Percentiles rank a stretch among this genome's conserved stretches.
phyloP scores from a whole-genome alignment of 164 flowering plant species.

The Chimonanthus praecox region DNA sequence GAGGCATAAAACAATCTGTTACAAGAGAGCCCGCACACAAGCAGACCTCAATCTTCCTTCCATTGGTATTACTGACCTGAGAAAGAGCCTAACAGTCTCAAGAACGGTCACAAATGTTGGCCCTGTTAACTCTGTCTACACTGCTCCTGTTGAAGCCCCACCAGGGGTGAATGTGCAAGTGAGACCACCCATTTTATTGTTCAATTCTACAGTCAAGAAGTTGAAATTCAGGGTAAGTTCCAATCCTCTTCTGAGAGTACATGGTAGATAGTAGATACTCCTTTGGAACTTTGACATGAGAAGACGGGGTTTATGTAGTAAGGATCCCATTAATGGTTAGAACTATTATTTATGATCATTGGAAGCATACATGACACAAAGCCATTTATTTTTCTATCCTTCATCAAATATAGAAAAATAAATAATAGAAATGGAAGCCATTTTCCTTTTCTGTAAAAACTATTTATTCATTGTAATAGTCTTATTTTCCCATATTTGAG shows the following conservation, averaged over 20 bases:
- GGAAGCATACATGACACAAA: too few relatives aligned
- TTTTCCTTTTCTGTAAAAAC: too few relatives aligned
- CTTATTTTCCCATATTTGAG: too few relatives aligned
- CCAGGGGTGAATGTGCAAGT: conserved; percentile 37
- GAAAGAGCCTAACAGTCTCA: conserved; percentile 22
- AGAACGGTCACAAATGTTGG: conserved; percentile 64
- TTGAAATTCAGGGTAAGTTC: conserved; percentile 33
- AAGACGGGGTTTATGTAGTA: conserved; percentile 40
- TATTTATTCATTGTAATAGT: too few relatives aligned
- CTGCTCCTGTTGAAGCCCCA: conserved; percentile 38
- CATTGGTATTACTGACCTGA: conserved; percentile 40
- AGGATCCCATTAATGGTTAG: conserved; percentile 43
- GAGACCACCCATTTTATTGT: conserved; percentile 34
- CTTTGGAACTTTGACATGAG: conserved; percentile 51
- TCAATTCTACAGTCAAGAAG: conserved; percentile 35
- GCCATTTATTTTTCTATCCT: too few relatives aligned
- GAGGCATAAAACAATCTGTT: conserved; percentile 16
- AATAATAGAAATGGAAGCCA: too few relatives aligned
- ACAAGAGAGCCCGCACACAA: conserved; percentile 9
- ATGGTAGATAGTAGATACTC: conserved; percentile 32
- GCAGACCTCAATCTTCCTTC: conserved; percentile 47
- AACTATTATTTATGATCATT: background rate
- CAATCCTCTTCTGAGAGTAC: conserved; percentile 20
- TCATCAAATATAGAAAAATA: too few relatives aligned
- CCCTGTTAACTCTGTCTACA: conserved; percentile 31